These are phyloP conservation scores for Macrolepiota fuliginosa DNA, from an alignment of 768 basidiomycete genomes.

Conservation along the genomic window DNA sequence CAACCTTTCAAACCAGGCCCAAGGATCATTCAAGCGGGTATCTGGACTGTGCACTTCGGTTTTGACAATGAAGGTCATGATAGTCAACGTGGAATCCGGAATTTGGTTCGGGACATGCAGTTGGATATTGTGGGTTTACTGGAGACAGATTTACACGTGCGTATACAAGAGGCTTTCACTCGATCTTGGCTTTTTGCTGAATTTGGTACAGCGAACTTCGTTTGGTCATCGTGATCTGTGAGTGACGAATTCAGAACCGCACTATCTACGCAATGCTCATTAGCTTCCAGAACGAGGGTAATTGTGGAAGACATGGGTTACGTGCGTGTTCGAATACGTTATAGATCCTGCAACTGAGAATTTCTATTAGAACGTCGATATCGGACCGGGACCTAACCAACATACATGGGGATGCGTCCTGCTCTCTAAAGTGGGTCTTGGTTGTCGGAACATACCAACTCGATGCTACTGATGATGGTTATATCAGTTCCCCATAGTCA, in stretches of 20 bases:
- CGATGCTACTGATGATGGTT: neutral
- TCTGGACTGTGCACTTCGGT: constrained; percentile 94
- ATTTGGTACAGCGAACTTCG: constrained; percentile 29
- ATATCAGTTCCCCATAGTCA: constrained; percentile 79
- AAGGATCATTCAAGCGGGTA: constrained; percentile 74
- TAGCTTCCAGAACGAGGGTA: constrained; percentile 59
- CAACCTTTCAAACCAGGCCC: constrained; percentile 61
- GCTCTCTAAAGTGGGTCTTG: constrained; percentile 61
- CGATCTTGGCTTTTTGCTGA: neutral
- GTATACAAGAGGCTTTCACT: constrained; percentile 22
- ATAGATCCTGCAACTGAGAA: constrained; percentile 2
- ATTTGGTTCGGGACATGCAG: constrained; percentile 71
- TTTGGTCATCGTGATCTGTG: constrained; percentile 88
- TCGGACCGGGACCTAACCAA: constrained; percentile 84
- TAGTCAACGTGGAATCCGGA: constrained; percentile 65
- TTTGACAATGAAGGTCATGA: constrained; percentile 71
- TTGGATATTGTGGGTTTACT: constrained; percentile 83
- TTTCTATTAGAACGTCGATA: constrained; percentile 69
- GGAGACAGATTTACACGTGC: constrained; percentile 83
- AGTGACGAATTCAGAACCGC: constrained; percentile 11
- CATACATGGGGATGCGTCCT: constrained; percentile 90
- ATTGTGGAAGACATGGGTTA: constrained; percentile 78
- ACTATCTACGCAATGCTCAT: constrained; percentile 1
- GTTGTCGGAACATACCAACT: neutral
- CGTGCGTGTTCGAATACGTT: constrained; percentile 40